phyloP scores from a whole-genome alignment of 495 filamentous ascomycete genomes.

The Penicillium coprophilum region DNA sequence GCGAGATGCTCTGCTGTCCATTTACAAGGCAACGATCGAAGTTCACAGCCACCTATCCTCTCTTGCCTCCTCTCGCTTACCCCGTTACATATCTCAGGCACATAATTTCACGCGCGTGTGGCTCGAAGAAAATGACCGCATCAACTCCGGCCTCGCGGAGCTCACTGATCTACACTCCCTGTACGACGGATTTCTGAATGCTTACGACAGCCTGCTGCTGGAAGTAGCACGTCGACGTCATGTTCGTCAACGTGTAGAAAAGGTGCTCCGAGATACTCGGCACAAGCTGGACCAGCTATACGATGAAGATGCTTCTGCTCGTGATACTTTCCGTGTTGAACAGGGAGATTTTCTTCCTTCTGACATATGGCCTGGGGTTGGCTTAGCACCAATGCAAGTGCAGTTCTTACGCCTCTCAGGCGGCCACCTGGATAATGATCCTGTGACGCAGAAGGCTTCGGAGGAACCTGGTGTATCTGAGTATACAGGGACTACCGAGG shows the following conservation, averaged over 20 bases:
- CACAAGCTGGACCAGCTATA: constrained; percentile 73
- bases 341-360: constrained; percentile 83
- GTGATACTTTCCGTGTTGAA: constrained; percentile 77
- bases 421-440: constrained; percentile 32
- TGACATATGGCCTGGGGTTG: constrained; percentile 83
- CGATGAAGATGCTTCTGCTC: constrained; percentile 67
- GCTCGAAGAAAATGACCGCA: constrained; percentile 68
- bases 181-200: constrained; percentile 79
- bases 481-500: background rate
- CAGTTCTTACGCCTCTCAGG: constrained; percentile 49
- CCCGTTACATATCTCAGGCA: constrained; percentile 66
- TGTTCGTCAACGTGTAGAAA: constrained; percentile 69
- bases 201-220: constrained; percentile 79
- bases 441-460: constrained; percentile 6
- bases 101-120: constrained; percentile 71
- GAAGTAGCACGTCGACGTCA: constrained; percentile 74
- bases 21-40: constrained; percentile 52
- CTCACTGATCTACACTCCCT: constrained; percentile 71
- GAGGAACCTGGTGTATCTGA: constrained; percentile 8
- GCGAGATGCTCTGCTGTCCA: constrained; percentile 48
- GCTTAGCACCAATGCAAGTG: constrained; percentile 57
- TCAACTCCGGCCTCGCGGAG: constrained; percentile 66
- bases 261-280: constrained; percentile 70
- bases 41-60: constrained; percentile 67
- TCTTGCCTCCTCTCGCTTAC: constrained; percentile 60